These are phyloP conservation scores for Nitzschia inconspicua DNA, from an alignment of 108 stramenopile species.

Conservation along the genomic window DNA sequence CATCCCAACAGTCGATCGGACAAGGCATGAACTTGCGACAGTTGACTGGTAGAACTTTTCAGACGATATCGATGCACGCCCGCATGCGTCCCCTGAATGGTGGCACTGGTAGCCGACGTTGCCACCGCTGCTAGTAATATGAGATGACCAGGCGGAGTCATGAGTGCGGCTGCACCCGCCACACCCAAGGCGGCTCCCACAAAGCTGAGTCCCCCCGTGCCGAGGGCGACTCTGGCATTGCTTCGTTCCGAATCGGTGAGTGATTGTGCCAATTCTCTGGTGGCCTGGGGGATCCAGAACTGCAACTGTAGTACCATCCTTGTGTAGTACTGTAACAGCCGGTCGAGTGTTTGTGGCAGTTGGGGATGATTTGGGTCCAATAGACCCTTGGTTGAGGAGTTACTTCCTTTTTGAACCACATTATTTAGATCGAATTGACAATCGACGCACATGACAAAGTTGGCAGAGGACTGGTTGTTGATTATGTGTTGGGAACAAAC, in stretches of 20 bases:
- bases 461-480: no score
- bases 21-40: slow-evolving; percentile 14
- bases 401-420: not conserved
- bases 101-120: slow-evolving; percentile 23
- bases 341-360: slow-evolving; percentile 17
- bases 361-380: slow-evolving; percentile 25
- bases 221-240: slow-evolving; percentile 20
- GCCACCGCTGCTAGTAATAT: slow-evolving; percentile 27
- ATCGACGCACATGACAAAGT: slow-evolving; percentile 33
- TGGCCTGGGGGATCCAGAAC: slow-evolving; percentile 24
- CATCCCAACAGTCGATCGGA: slow-evolving; percentile 26
- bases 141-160: slow-evolving; percentile 28
- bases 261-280: slow-evolving; percentile 10
- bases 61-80: slow-evolving; percentile 6
- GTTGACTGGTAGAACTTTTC: no score
- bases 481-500: slow-evolving; percentile 22
- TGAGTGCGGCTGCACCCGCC: slow-evolving; percentile 26
- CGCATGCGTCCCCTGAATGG: slow-evolving; percentile 21
- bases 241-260: slow-evolving; percentile 11
- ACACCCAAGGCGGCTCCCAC: slow-evolving; percentile 36
- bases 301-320: slow-evolving; percentile 23
- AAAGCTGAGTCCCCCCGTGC: slow-evolving; percentile 20
- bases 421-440: slow-evolving; percentile 23
- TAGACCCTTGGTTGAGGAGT: not conserved
- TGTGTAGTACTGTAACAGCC: slow-evolving; percentile 20